phyloP scores from a whole-genome alignment of 2,329 filamentous ascomycete species.

The Hirsutella minnesotensis region DNA sequence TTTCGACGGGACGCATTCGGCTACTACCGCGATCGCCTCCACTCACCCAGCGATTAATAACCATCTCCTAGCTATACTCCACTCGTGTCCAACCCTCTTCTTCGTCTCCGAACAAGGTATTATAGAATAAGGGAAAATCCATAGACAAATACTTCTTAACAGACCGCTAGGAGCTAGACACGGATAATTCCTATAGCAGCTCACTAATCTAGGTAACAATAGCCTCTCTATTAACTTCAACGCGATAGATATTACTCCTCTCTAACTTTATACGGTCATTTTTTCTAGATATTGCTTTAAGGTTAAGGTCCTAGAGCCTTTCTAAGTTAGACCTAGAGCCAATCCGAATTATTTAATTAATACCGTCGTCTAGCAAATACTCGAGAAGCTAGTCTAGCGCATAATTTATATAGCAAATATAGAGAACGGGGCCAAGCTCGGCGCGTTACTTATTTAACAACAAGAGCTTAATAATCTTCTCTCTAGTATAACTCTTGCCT shows the following conservation, averaged over 20 bases:
- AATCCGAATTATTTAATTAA: slow-evolving; percentile 46
- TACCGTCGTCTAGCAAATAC: slow-evolving; percentile 36
- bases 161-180: neutral
- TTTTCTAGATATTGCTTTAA: slow-evolving; percentile 24
- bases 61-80: neutral
- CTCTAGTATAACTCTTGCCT: slow-evolving; percentile 52
- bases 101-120: slow-evolving; percentile 1
- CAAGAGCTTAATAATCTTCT: slow-evolving; percentile 43
- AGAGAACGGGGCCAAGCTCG: slow-evolving; percentile 36
- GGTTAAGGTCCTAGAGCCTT: slow-evolving; percentile 34
- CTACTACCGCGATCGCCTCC: neutral
- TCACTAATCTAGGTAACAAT: neutral
- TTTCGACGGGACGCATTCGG: neutral
- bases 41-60: slow-evolving; percentile 1
- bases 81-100: slow-evolving; percentile 1
- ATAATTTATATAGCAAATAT: slow-evolving; percentile 39
- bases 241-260: slow-evolving; percentile 15
- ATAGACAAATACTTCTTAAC: neutral
- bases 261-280: slow-evolving; percentile 26
- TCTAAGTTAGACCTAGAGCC: slow-evolving; percentile 46
- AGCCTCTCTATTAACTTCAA: neutral
- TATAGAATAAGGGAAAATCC: neutral
- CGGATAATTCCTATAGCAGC: neutral
- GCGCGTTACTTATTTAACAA: slow-evolving; percentile 28
- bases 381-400: slow-evolving; percentile 47